A percentile compares a stretch with the other conserved stretches of the same genome.
Conservation (phyloP, 2,329 filamentous ascomycete species). For the Aspergillus vadensis region DNA sequence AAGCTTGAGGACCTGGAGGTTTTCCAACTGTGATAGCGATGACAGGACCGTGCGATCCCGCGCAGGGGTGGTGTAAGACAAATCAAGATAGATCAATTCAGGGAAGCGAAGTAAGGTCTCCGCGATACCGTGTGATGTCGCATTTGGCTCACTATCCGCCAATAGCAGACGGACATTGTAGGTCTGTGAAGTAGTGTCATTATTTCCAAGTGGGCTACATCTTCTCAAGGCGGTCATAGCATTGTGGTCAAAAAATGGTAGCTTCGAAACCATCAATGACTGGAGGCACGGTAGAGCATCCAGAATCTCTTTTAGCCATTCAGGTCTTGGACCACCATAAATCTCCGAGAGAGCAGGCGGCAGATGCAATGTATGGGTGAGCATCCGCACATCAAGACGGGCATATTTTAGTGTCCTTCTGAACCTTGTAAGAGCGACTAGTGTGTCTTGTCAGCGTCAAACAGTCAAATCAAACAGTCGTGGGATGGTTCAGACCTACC, state of each 20-base stretch:
- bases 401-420: constrained; percentile 58
- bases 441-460: constrained; percentile 16
- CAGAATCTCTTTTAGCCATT: constrained; percentile 62
- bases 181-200: constrained; percentile 18
- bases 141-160: constrained; percentile 59
- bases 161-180: constrained; percentile 59
- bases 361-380: constrained; percentile 64
- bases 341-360: constrained; percentile 63
- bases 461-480: not conserved
- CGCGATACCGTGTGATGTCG: constrained; percentile 57
- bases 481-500: constrained; percentile 33
- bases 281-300: constrained; percentile 61
- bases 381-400: constrained; percentile 53
- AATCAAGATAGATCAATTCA: constrained; percentile 58
- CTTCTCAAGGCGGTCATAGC: constrained; percentile 54
- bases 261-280: constrained; percentile 58
- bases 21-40: constrained; percentile 49
- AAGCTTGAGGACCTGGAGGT: constrained; percentile 60
- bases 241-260: constrained; percentile 65
- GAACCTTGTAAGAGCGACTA: constrained; percentile 62
- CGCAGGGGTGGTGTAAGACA: constrained; percentile 57
- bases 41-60: constrained; percentile 53
- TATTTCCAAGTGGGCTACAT: constrained; percentile 14
- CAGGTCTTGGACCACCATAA: constrained; percentile 60
- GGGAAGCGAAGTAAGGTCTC: constrained; percentile 57